Base-by-base conservation (phyloP, 805 yeast genomes). In the Saccharomycopsis sp. region DNA sequence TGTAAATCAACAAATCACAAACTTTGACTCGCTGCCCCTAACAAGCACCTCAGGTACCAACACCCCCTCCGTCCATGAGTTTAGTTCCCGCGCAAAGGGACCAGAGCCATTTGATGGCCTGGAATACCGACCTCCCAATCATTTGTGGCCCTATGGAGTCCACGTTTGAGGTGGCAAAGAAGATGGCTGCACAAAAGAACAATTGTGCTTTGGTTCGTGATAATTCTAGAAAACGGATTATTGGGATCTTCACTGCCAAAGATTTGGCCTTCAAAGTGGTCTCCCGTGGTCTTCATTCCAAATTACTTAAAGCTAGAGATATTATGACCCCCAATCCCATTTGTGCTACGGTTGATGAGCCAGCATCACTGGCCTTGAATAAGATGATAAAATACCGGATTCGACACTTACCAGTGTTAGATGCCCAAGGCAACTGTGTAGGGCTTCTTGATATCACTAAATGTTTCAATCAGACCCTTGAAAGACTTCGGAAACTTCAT, bases 391-490 rank as follows among this genome's bases (percentile, higher is more conserved):
- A 55, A 10, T 58, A 54, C 35, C 60, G 59, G 28, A 63, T 67
- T 21, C 57, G 72, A 42, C 72, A 67, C 48, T 51, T 67, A 38
- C 72, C 72, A 1, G 52, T 67, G 3, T 40, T 60, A 3, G 66
- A 66, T 43, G 58, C 55, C n/a, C 44, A 50, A 2, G 48, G 43
- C 6, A 32, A 47, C 5, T 67, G 66, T 25, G 60, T 58, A n/a
- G 71, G 70, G 2, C 60, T 67, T 10, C 50, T 67, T 21, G 69
- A 67, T 49, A 66, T 67, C 26, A 67, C 71, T 3, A 58, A 65
- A 37, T 67, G 72, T 36, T 67, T 66, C 49, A 64, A 66, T 40
- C 69, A 67, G 46, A 71, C 69, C 0, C 62, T 67, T 65, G 50
- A 60, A 2, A 51, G 66, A 36, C 49, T 67, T 20, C 71, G 67